Percentiles rank a stretch among this genome's conserved stretches.
Evolutionary conservation across 2,329 filamentous ascomycete genomes (phyloP).

Genomic region (Fusarium sp.): DNA sequence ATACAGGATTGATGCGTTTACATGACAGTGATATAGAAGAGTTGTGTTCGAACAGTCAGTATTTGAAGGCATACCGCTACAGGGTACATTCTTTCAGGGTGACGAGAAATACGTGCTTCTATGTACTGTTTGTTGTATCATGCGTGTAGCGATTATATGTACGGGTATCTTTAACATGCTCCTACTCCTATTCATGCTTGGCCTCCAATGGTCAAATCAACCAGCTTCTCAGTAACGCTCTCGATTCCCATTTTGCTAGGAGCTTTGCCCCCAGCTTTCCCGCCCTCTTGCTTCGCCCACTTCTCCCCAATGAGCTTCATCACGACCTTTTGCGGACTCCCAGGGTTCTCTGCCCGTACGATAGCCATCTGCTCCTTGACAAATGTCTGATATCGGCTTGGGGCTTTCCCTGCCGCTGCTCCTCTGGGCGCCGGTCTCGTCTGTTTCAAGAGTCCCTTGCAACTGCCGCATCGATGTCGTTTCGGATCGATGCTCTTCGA

Average conservation of each 20-base stretch:
- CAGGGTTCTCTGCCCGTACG: slow-evolving; percentile 67
- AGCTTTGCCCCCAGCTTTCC: slow-evolving; percentile 25
- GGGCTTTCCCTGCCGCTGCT: slow-evolving; percentile 26
- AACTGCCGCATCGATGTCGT: slow-evolving; percentile 80
- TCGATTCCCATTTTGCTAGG: slow-evolving; percentile 34
- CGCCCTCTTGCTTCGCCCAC: slow-evolving; percentile 66
- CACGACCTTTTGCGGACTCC: slow-evolving; percentile 71
- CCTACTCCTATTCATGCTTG: slow-evolving; percentile 16
- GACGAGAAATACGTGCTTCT: background rate
- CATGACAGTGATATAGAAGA: background rate
- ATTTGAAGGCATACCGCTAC: background rate
- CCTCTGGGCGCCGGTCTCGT: slow-evolving; percentile 76
- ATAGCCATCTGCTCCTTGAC: slow-evolving; percentile 75
- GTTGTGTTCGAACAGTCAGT: background rate
- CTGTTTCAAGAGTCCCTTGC: slow-evolving; percentile 77
- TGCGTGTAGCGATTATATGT: background rate
- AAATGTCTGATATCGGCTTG: slow-evolving; percentile 62
- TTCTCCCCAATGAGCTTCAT: slow-evolving; percentile 74
- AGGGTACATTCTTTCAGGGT: background rate
- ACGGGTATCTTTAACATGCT: slow-evolving; percentile 13
- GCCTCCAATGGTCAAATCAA: slow-evolving; percentile 44
- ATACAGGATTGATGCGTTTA: background rate
- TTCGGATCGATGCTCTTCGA: slow-evolving; percentile 83
- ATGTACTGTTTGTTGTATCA: background rate
- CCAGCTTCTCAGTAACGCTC: slow-evolving; percentile 39